Percentiles rank a stretch among this genome's conserved stretches.
phyloP scores from a whole-genome alignment of 169 alveolate species.

The Blepharisma undulans region DNA sequence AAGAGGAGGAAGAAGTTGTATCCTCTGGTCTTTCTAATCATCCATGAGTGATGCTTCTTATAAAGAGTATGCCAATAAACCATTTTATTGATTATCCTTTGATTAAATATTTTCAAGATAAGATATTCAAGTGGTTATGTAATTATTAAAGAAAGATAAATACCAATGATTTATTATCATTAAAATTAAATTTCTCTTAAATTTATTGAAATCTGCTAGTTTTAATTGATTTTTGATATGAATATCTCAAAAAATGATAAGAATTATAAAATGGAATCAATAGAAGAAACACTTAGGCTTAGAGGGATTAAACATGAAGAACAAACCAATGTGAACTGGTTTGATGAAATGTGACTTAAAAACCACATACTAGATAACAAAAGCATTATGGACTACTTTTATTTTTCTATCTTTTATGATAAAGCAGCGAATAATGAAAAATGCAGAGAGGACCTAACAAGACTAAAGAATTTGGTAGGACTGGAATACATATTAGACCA shows the following conservation, averaged over 20 bases:
- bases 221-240: neutral
- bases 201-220: too few species aligned
- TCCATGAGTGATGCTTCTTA: conserved; percentile 39
- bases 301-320: conserved; percentile 24
- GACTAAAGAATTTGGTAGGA: conserved; percentile 15
- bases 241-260: neutral
- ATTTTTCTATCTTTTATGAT: conserved; percentile 33
- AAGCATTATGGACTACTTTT: conserved; percentile 35
- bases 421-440: conserved; percentile 39
- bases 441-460: conserved; percentile 20
- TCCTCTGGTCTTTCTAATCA: conserved; percentile 25
- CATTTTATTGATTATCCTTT: conserved; percentile 11
- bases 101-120: neutral
- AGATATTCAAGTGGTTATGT: neutral
- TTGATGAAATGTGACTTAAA: conserved; percentile 9
- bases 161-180: neutral
- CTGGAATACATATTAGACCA: conserved; percentile 19
- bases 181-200: too few species aligned
- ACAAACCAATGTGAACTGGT: neutral
- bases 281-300: neutral
- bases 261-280: neutral
- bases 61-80: conserved; percentile 44
- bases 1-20: conserved; percentile 4
- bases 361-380: neutral
- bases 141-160: neutral